A percentile compares a stretch with the other conserved stretches of the same genome.
These are phyloP conservation scores for Chaetomium olivaceum DNA, from an alignment of 2,329 filamentous ascomycete species.

Conservation along the genomic window DNA sequence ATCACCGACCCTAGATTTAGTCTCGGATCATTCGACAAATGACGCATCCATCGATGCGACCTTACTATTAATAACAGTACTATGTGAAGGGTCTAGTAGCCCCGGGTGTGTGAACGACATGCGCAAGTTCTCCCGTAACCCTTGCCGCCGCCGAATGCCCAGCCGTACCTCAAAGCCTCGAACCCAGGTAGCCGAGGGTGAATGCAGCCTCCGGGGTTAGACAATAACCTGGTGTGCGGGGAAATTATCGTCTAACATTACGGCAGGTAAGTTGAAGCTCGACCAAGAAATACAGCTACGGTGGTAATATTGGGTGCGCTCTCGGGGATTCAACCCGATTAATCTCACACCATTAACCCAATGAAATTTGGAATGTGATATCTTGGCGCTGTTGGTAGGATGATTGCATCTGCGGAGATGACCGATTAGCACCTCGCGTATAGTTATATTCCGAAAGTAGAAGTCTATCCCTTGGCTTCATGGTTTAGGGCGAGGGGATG, in stretches of 20 bases:
- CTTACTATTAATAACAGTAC: constrained; percentile 20
- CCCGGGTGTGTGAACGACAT: constrained; percentile 26
- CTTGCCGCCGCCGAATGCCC: constrained; percentile 17
- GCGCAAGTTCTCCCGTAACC: constrained; percentile 24
- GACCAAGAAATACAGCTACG: background rate
- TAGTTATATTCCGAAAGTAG: background rate
- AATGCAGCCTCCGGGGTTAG: constrained; percentile 5
- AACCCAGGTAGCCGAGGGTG: constrained; percentile 17
- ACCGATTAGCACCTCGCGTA: background rate
- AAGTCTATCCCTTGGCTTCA: background rate
- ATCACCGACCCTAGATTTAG: constrained; percentile 9
- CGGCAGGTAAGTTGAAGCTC: constrained; percentile 14
- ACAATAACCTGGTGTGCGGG: background rate
- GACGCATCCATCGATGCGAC: constrained; percentile 27
- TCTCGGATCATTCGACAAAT: constrained; percentile 22
- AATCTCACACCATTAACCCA: constrained; percentile 25
- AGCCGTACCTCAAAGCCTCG: constrained; percentile 22
- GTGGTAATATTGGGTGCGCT: constrained; percentile 4
- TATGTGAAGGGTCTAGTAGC: constrained; percentile 14
- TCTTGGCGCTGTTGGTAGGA: background rate
- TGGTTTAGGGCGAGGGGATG: background rate
- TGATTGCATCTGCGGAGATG: background rate
- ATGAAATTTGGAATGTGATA: constrained; percentile 10
- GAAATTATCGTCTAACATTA: background rate
- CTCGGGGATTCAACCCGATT: constrained; percentile 19